Base-by-base conservation (phyloP, 2,329 filamentous ascomycete genomes). In the Triangularia verruculosa region DNA sequence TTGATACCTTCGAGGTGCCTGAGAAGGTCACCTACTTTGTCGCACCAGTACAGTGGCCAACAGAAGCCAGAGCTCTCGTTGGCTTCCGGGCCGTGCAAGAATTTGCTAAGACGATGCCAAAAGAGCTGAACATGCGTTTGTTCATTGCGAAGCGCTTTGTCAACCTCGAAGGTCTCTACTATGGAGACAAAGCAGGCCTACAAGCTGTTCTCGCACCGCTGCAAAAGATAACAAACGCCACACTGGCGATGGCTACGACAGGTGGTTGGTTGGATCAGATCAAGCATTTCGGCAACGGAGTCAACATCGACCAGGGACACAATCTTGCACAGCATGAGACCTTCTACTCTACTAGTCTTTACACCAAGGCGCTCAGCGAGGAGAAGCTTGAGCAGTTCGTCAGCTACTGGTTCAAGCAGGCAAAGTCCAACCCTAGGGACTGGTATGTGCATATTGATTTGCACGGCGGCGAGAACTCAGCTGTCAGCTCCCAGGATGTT, bases 381-480 rank as follows among this genome's bases (percentile, higher is more conserved):
- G 67, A 66, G 9, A 72, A 76, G 60, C 70, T 79, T n/a, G 65
- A 72, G 55, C 67, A 70, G 15, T 78, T 80, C 58, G 74, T 77
- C 28, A 69, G 73, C 66, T 78, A 78, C 68, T 79, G 77, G 78
- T 78, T 76, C 66, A 70, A 70, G 43, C 60, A 72, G 2, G 76
- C 76, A 61, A 78, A 75, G 69, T 64, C 73, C 11, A 70, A 74
- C 62, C 74, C 71, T 51, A 68, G 72, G 2, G 73, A 75, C 62
- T 80, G 78, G 78, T 79, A 78, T 62, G 74, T 78, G 59, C 77
- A 79, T 61, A 68, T 80, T 25, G 78, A 80, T 66, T 60, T 80
- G 25, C 77, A 79, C 61, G 78, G 78, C 60, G 78, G 78, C 30
- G 70, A 73, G 54, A 76, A 74, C 64, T 78, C 77, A 53, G 75